A percentile compares a stretch with the other conserved stretches of the same genome.
These are phyloP conservation scores for Apophysomyces sp. DNA, from an alignment of 371 early-diverging fungal genomes.

Conservation along the genomic window DNA sequence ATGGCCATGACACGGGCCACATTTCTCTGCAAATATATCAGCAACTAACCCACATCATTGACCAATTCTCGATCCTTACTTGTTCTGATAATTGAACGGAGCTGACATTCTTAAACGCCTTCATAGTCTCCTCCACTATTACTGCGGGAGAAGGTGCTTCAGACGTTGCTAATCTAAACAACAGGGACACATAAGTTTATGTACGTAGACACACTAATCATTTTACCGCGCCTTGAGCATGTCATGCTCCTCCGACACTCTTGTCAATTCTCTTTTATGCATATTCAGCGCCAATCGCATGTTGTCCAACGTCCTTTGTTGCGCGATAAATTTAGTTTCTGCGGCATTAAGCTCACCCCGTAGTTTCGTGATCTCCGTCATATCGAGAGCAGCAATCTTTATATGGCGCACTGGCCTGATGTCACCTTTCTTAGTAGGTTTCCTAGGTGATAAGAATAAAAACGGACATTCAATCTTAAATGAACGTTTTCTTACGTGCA, in stretches of 20 bases:
- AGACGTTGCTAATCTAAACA: not conserved
- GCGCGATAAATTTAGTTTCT: not conserved
- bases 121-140: not conserved
- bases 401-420: not conserved
- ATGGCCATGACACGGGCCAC: not conserved
- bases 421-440: not conserved
- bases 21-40: not conserved
- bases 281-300: not conserved
- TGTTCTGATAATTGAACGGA: not conserved
- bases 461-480: not conserved
- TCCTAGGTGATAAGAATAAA: not conserved
- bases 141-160: not conserved
- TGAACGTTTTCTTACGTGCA: not conserved
- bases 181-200: not conserved
- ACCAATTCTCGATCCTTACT: not conserved
- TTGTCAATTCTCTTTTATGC: not conserved
- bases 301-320: not conserved
- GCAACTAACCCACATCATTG: not conserved
- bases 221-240: not conserved
- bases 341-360: not conserved
- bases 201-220: not conserved
- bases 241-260: not conserved
- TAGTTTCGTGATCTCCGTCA: not conserved
- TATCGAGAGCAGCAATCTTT: conserved; percentile 1
- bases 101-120: not conserved